Percentiles rank a stretch among this genome's conserved stretches.
phyloP scores from a whole-genome alignment of 805 yeast genomes.

The Lipomyces oligophaga region DNA sequence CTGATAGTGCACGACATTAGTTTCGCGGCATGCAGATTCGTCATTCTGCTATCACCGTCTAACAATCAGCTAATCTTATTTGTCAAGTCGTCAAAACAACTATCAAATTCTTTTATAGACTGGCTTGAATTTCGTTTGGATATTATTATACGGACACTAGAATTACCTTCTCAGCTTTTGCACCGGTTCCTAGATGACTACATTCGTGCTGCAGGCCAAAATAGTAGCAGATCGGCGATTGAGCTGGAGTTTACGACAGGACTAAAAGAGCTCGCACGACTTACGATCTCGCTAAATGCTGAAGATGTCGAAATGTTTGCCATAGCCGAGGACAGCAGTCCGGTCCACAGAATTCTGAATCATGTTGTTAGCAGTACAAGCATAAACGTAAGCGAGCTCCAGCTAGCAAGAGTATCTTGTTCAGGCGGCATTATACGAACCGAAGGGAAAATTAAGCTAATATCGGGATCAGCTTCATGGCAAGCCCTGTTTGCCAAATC shows the following conservation, averaged over 20 bases:
- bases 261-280: not conserved
- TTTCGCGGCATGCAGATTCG: conserved; percentile 8
- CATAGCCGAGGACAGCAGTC: not conserved
- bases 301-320: conserved; percentile 8
- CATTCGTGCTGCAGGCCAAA: not conserved
- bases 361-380: conserved; percentile 12
- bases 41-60: conserved; percentile 3
- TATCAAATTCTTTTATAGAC: conserved; percentile 3
- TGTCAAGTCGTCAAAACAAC: conserved; percentile 9
- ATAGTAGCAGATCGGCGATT: not conserved
- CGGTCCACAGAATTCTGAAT: not conserved
- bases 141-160: conserved; percentile 4
- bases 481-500: not conserved
- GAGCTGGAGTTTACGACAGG: conserved; percentile 16
- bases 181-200: conserved; percentile 12
- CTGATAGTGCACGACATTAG: conserved; percentile 4
- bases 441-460: conserved; percentile 17
- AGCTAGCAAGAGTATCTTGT: conserved; percentile 7
- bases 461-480: conserved; percentile 2
- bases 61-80: conserved; percentile 3
- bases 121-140: conserved; percentile 23
- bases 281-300: conserved; percentile 10
- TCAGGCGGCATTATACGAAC: conserved; percentile 7
- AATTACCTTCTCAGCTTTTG: not conserved
- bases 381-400: conserved; percentile 1